Base-by-base conservation (phyloP, 768 basidiomycete genomes). In the Sporobolomyces pararoseus region DNA sequence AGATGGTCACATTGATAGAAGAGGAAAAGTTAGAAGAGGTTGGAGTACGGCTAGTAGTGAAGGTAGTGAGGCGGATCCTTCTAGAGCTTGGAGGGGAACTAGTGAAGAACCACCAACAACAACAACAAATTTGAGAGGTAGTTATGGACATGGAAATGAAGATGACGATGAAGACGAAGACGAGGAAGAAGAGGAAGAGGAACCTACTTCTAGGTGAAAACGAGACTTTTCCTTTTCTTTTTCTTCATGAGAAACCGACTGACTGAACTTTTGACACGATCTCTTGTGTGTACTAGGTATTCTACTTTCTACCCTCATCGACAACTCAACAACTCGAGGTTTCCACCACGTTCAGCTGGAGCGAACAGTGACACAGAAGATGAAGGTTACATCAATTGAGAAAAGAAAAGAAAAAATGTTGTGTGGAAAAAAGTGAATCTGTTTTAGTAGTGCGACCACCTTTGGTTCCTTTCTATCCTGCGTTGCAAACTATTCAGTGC, bases 41-140 rank as follows among this genome's bases (percentile, higher is more conserved):
- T n/a, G 64, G 51, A n/a, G 53, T 31, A 13, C 1, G 32, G 44
- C 25, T n/a, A 57, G 62, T 42, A 14, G 65, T 32, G 49, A 50
- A 23, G 35, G 46, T 32, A 63, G 52, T 16, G 58, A 64, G 10
- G 68, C 66, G n/a, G 66, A 70, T 23, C 68, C 68, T 37, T 52
- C 61, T n/a, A 44, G 69, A 35, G 65, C 68, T 10, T 74, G 72
- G 72, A 50, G 72, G 25, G 68, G 69, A 7, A 62, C 59, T 4
- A 71, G 70, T 46, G 25, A 55, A 58, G 47, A 68, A 49, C 59
- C 27, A n/a, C n/a, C n/a, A n/a, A n/a, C n/a, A n/a, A n/a, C n/a
- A n/a, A n/a, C n/a, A n/a, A n/a, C n/a, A n/a, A n/a, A n/a, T 35
- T n/a, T 23, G 32, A 47, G 23, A 51, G 52, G 64, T 34, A 23